Percentiles rank a stretch among this genome's conserved stretches.
These are phyloP conservation scores for Hypoxylon subgilvum DNA, from an alignment of 495 filamentous ascomycete genomes.

Conservation along the genomic window DNA sequence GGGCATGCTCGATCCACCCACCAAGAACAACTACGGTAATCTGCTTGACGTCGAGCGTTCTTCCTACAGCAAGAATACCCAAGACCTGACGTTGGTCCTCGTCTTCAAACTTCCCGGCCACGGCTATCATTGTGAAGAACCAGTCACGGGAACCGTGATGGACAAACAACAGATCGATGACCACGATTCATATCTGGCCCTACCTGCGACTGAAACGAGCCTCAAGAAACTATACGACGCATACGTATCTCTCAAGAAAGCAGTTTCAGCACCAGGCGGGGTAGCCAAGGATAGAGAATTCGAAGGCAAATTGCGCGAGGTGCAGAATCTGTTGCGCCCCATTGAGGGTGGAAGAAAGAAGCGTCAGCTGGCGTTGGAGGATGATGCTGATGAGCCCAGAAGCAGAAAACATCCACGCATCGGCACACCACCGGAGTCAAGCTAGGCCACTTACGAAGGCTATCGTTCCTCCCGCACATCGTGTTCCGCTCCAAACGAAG, in stretches of 20 bases:
- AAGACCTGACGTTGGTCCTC: conserved; percentile 18
- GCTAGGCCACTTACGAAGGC: too few species aligned
- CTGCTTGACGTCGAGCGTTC: conserved; percentile 29
- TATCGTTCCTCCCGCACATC: too few species aligned
- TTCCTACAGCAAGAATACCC: conserved; percentile 12
- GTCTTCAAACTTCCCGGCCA: conserved; percentile 1
- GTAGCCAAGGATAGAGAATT: conserved; percentile 25
- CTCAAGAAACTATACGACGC: conserved; percentile 29
- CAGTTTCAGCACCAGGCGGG: conserved; percentile 22
- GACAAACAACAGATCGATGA: neutral
- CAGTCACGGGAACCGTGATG: conserved; percentile 7
- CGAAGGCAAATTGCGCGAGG: conserved; percentile 12
- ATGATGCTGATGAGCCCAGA: conserved; percentile 1
- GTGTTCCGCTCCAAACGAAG: too few species aligned
- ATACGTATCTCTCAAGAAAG: conserved; percentile 16
- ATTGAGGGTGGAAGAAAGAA: conserved; percentile 9
- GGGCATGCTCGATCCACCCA: conserved; percentile 11
- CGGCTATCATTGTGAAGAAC: conserved; percentile 6
- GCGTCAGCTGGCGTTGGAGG: conserved; percentile 23
- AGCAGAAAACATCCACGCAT: too few species aligned
- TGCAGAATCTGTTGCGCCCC: conserved; percentile 12
- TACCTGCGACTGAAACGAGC: conserved; percentile 20
- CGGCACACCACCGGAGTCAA: too few species aligned
- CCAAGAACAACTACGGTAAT: conserved; percentile 29
- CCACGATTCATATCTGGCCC: conserved; percentile 1